These are phyloP conservation scores for Pichia cephalocereana DNA, from an alignment of 805 yeast genomes.

Conservation along the genomic window DNA sequence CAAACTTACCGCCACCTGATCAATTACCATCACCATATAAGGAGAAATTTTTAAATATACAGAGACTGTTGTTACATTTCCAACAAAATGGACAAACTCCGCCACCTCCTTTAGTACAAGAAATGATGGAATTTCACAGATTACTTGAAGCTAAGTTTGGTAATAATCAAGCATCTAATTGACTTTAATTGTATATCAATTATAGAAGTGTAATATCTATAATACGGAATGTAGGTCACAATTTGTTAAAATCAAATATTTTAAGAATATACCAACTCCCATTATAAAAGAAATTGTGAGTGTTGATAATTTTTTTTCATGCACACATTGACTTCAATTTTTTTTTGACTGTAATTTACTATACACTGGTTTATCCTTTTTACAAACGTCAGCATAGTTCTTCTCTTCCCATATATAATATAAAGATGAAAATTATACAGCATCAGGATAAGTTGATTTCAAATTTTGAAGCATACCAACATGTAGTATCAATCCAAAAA, in stretches of 20 bases:
- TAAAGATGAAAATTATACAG: constrained; percentile 31
- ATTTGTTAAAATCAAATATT: too few species aligned
- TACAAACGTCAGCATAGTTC: too few species aligned
- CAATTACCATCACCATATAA: constrained; percentile 10
- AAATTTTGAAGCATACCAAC: constrained; percentile 55
- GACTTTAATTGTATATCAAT: too few species aligned
- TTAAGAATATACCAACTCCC: too few species aligned
- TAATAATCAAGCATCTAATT: background rate
- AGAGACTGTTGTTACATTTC: constrained; percentile 6
- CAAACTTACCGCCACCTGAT: constrained; percentile 11
- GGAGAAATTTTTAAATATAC: constrained; percentile 8
- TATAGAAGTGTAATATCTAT: too few species aligned
- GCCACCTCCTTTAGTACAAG: constrained; percentile 11
- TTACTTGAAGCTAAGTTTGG: constrained; percentile 4
- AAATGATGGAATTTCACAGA: constrained; percentile 9
- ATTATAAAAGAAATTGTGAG: too few species aligned
- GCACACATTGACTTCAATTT: too few species aligned
- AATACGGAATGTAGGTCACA: too few species aligned
- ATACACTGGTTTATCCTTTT: too few species aligned
- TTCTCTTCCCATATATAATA: too few species aligned
- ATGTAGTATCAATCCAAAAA: constrained; percentile 39
- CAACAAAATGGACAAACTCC: constrained; percentile 13
- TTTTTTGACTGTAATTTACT: too few species aligned
- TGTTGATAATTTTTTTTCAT: too few species aligned
- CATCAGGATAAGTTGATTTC: constrained; percentile 52